A percentile compares a stretch with the other conserved stretches of the same genome.
phyloP scores from a whole-genome alignment of 2,329 filamentous ascomycete species.

The Diaporthe capsici region DNA sequence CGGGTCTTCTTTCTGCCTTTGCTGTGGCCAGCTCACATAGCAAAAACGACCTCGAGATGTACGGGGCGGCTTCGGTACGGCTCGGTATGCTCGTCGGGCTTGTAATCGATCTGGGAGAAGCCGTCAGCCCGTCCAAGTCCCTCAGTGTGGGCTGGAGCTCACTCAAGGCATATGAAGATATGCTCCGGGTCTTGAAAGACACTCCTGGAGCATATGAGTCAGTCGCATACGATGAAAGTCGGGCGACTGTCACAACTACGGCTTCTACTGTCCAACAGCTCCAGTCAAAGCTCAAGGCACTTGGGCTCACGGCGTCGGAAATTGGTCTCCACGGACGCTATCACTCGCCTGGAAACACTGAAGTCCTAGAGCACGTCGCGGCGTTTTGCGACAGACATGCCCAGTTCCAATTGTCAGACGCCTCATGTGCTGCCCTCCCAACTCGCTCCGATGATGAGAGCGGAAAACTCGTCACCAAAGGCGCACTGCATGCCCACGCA shows the following conservation, averaged over 20 bases:
- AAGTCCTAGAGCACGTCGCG: constrained; percentile 44
- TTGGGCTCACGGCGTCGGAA: constrained; percentile 11
- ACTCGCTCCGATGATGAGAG: constrained; percentile 45
- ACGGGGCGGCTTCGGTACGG: constrained; percentile 55
- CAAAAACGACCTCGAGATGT: constrained; percentile 49
- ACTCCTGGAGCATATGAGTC: not conserved
- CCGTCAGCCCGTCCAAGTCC: not conserved
- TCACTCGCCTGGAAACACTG: constrained; percentile 29
- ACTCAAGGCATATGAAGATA: not conserved
- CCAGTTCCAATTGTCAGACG: constrained; percentile 52
- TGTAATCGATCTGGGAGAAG: constrained; percentile 54
- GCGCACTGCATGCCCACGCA: constrained; percentile 49
- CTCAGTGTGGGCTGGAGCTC: constrained; percentile 14
- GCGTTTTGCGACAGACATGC: constrained; percentile 47
- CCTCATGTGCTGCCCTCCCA: constrained; percentile 44
- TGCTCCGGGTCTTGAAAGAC: not conserved
- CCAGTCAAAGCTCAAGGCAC: not conserved
- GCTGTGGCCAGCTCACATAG: constrained; percentile 5
- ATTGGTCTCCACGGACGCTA: constrained; percentile 23
- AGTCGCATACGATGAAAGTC: constrained; percentile 22
- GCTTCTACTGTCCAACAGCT: not conserved
- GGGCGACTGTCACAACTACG: constrained; percentile 17
- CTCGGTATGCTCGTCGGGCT: constrained; percentile 56
- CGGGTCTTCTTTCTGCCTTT: constrained; percentile 19
- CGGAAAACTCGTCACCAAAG: constrained; percentile 42